These are phyloP conservation scores for Huntiella bhutanensis DNA, from an alignment of 2,329 filamentous ascomycete genomes.

Conservation along the genomic window DNA sequence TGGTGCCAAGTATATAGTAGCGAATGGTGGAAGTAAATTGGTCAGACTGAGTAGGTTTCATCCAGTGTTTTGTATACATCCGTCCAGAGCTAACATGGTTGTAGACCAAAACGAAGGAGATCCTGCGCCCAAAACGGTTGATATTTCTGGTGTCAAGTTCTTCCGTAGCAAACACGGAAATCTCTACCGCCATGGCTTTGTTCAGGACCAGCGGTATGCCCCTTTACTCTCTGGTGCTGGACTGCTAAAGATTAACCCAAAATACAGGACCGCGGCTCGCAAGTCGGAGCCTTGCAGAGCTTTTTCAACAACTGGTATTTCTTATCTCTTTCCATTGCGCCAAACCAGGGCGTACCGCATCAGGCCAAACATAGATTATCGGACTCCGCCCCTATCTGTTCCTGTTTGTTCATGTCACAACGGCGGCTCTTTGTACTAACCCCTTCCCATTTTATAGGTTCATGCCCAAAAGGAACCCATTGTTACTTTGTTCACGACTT, in stretches of 20 bases:
- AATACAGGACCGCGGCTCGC: conserved; percentile 39
- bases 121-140: conserved; percentile 54
- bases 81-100: conserved; percentile 39
- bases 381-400: neutral
- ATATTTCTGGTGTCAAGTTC: conserved; percentile 62
- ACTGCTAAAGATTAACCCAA: conserved; percentile 23
- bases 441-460: conserved; percentile 37
- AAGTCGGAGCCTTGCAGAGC: conserved; percentile 54
- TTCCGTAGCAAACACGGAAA: conserved; percentile 77
- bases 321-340: conserved; percentile 19
- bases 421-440: conserved; percentile 23
- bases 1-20: conserved; percentile 54
- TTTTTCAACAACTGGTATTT: conserved; percentile 51
- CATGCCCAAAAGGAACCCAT: conserved; percentile 60
- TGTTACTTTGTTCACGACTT: conserved; percentile 76
- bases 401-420: neutral
- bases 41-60: conserved; percentile 47
- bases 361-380: neutral
- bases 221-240: conserved; percentile 13
- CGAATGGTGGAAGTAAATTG: conserved; percentile 66
- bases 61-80: conserved; percentile 11
- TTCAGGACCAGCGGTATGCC: conserved; percentile 58
- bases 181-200: conserved; percentile 56
- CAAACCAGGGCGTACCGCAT: neutral
- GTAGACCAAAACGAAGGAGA: conserved; percentile 18